Evolutionary conservation across 2,329 filamentous ascomycete species (phyloP), one percentile per base, ranked within the genome.

Genomic region (Biscogniauxia mediterranea): DNA sequence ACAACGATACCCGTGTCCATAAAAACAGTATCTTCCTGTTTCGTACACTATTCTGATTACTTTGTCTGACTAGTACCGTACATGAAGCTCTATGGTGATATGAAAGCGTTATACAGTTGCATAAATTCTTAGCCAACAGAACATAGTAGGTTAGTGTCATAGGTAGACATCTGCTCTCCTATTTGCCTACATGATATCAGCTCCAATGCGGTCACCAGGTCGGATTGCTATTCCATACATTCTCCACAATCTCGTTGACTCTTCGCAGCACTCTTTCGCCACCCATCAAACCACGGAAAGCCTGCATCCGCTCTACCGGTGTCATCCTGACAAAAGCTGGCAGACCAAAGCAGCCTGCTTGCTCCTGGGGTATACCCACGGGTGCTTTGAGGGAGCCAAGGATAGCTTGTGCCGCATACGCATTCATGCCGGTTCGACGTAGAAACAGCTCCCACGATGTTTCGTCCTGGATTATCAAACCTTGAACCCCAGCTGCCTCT

Each of bases 391-490:
- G 60, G n/a, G 73, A 71, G 0, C 75, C 77, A 38, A 91, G 75
- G 1, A 92, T 78, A 9, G 80, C 78, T 71, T 92, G 89, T 2
- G 90, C 90, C 2, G 89, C 89, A 71, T 86, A 92, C 0, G 85
- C 82, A 73, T 93, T 93, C 70, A 92, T 73, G 0, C 90, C 90
- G 1, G 83, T 81, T 23, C 80, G 78, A 15, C 89, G 80, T 23
- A 93, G 77, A 63, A 90, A 89, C 9, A 85, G 53, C 71, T 93
- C 90, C 87, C 87, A 90, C 38, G 78, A 72, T 0, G 87, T 88
- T 73, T 91, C 89, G 0, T 85, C 82, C 17, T 84, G 74, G 7
- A 84, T 68, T 28, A 86, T 70, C 28, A 73, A 59, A 1, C 68
- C 62, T 28, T 71, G 64, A 3, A 69, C 58, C 1, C 59, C 59